Conservation (phyloP, 345 rosid genomes). For the Brassica cretica region DNA sequence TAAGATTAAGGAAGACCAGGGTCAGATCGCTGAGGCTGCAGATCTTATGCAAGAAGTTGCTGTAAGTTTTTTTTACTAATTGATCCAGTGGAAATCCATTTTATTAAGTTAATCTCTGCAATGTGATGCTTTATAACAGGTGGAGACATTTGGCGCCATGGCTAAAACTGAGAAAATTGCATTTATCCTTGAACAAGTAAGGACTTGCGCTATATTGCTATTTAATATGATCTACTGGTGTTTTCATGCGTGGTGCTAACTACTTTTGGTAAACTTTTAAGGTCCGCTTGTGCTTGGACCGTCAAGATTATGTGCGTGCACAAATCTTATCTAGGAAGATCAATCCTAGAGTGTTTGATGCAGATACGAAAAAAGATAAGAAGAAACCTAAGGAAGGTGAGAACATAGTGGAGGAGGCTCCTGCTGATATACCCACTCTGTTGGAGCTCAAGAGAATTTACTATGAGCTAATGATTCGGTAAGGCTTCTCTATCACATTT, state of each 20-base stretch:
- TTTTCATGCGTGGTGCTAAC: not conserved
- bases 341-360: conserved; percentile 83
- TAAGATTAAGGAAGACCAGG: conserved; percentile 89
- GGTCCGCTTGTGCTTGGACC: conserved; percentile 96
- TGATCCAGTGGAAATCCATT: not conserved
- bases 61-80: conserved; percentile 44
- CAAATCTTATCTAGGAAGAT: conserved; percentile 96
- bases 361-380: conserved; percentile 75
- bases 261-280: conserved; percentile 35
- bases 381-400: conserved; percentile 97
- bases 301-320: conserved; percentile 91
- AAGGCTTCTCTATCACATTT: not conserved
- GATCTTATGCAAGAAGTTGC: conserved; percentile 99
- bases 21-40: conserved; percentile 90
- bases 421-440: conserved; percentile 88
- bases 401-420: conserved; percentile 82
- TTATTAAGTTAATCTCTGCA: not conserved
- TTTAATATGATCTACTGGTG: not conserved
- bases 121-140: conserved; percentile 44
- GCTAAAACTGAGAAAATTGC: conserved; percentile 97
- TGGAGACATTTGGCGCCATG: conserved; percentile 98
- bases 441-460: conserved; percentile 85
- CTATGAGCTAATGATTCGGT: conserved; percentile 93
- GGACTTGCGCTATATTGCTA: conserved; percentile 5
- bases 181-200: conserved; percentile 88